These are phyloP conservation scores for Mycena amicta DNA, from an alignment of 768 basidiomycete species.

Conservation along the genomic window DNA sequence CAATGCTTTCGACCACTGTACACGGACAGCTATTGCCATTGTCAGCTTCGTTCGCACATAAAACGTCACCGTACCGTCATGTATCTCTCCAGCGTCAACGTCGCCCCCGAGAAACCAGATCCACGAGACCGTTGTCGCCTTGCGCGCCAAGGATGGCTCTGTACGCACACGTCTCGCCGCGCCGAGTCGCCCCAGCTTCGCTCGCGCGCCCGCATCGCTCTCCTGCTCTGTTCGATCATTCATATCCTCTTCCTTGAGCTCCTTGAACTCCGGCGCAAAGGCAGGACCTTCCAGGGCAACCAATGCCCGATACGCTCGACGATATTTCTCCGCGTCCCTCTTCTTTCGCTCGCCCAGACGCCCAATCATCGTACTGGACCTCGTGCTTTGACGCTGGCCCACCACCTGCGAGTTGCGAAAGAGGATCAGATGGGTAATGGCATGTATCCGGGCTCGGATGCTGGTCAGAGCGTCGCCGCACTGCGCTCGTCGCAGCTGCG, in stretches of 20 bases:
- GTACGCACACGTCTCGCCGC: background rate
- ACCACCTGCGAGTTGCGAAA: background rate
- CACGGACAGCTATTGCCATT: slow-evolving; percentile 12
- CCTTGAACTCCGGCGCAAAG: background rate
- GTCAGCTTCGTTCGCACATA: too few species aligned
- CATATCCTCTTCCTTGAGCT: slow-evolving; percentile 5
- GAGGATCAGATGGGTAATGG: slow-evolving; percentile 7
- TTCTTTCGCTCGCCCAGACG: slow-evolving; percentile 3
- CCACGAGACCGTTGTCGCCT: slow-evolving; percentile 2
- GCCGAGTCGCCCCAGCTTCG: background rate
- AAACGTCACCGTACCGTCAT: slow-evolving; percentile 15
- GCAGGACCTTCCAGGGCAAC: background rate
- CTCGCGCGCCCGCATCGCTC: slow-evolving; percentile 4
- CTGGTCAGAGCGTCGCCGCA: background rate
- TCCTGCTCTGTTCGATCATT: slow-evolving; percentile 4
- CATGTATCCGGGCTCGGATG: slow-evolving; percentile 1
- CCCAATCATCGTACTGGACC: slow-evolving; percentile 1
- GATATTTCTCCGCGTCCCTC: background rate
- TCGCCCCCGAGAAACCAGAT: slow-evolving; percentile 9
- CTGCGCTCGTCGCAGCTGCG: slow-evolving; percentile 4
- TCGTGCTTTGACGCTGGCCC: slow-evolving; percentile 5
- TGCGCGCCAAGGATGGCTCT: background rate
- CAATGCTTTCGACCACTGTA: slow-evolving; percentile 27
- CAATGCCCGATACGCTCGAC: background rate
- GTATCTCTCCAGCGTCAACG: slow-evolving; percentile 3